These are phyloP conservation scores for Colletotrichum lini DNA, from an alignment of 2,329 filamentous ascomycete species.

Conservation along the genomic window DNA sequence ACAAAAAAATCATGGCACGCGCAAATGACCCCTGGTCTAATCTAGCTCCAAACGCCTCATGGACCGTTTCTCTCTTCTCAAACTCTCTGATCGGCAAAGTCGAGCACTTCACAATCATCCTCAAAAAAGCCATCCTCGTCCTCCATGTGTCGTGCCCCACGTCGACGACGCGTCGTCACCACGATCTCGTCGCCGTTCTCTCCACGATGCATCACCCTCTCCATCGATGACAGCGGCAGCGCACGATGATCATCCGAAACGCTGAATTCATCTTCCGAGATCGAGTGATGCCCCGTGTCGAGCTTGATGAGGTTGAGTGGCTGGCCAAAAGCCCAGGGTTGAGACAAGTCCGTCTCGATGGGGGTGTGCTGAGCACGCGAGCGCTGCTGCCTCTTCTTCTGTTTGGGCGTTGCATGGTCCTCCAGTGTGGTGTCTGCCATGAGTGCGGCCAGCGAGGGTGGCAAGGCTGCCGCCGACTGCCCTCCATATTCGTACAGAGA, in stretches of 20 bases:
- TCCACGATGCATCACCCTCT: constrained; percentile 71
- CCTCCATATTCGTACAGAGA: constrained; percentile 77
- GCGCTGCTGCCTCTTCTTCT: constrained; percentile 55
- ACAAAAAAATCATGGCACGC: constrained; percentile 31
- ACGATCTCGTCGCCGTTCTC: constrained; percentile 82
- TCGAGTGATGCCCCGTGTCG: constrained; percentile 63
- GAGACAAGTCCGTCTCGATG: constrained; percentile 29
- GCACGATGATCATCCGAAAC: constrained; percentile 70
- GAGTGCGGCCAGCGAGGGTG: constrained; percentile 56
- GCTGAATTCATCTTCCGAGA: constrained; percentile 68
- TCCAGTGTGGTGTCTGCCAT: constrained; percentile 60
- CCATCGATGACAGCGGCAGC: constrained; percentile 75
- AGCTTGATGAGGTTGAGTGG: constrained; percentile 65
- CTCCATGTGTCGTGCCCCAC: constrained; percentile 63
- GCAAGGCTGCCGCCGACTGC: constrained; percentile 47
- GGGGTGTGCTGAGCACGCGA: constrained; percentile 39
- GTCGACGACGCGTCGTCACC: constrained; percentile 82
- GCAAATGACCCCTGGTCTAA: constrained; percentile 32
- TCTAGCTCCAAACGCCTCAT: constrained; percentile 38
- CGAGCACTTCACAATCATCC: constrained; percentile 91
- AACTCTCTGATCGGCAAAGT: constrained; percentile 83
- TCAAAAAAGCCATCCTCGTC: constrained; percentile 89
- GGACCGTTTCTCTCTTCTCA: constrained; percentile 52
- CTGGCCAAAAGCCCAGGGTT: constrained; percentile 73
- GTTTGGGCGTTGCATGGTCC: constrained; percentile 53